phyloP scores from a whole-genome alignment of 139 green algal genomes.

The Pleodorina starrii region DNA sequence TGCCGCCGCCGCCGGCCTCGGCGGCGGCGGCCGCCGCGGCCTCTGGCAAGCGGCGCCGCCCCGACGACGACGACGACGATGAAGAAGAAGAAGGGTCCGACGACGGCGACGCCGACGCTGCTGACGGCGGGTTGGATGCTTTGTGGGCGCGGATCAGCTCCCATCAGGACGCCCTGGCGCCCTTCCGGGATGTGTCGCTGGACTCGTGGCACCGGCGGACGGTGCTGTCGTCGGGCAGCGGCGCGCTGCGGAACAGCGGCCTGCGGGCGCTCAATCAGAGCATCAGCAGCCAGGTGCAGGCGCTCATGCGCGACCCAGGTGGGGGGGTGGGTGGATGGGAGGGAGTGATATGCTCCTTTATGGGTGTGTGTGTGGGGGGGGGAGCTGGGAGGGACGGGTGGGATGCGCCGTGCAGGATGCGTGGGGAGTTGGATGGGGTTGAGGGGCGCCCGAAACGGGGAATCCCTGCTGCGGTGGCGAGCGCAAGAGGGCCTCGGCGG shows the following conservation, averaged over 20 bases:
- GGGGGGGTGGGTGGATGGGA: background rate
- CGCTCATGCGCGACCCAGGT: constrained; percentile 55
- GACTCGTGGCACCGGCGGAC: constrained; percentile 90
- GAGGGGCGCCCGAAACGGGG: no score
- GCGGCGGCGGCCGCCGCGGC: background rate
- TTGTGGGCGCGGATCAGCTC: constrained; percentile 64
- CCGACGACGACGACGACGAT: constrained; percentile 10
- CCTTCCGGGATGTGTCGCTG: constrained; percentile 80
- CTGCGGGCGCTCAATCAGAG: constrained; percentile 84
- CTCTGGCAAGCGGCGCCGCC: background rate
- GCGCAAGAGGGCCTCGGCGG: no score
- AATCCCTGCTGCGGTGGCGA: no score
- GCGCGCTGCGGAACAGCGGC: constrained; percentile 54
- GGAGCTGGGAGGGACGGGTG: no score
- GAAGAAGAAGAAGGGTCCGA: background rate
- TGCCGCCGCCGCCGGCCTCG: background rate
- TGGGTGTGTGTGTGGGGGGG: background rate
- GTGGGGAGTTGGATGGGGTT: no score
- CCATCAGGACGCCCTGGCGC: constrained; percentile 45
- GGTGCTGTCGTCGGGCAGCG: constrained; percentile 70
- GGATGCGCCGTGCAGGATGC: no score
- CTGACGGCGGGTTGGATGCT: background rate
- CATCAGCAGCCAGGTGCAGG: constrained; percentile 73
- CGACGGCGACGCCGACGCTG: background rate
- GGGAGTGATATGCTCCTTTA: no score